phyloP scores from a whole-genome alignment of 129 eudicot genomes.

The Centaurea solstitialis region DNA sequence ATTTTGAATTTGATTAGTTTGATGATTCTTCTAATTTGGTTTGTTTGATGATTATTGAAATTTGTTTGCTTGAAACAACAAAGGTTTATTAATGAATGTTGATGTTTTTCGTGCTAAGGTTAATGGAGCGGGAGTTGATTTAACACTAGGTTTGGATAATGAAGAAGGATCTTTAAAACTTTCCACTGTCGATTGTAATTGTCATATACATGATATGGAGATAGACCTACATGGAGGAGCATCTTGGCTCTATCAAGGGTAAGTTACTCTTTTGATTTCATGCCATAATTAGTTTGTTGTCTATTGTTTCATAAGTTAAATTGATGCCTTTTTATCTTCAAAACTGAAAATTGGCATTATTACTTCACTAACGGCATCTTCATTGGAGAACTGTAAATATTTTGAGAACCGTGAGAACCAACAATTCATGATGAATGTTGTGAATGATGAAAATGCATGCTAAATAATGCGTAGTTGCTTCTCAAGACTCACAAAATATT shows the following conservation, averaged over 20 bases:
- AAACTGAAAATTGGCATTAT: not conserved
- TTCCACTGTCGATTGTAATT: slow-evolving; percentile 45
- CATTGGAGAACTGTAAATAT: not conserved
- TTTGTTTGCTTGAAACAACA: slow-evolving; percentile 1
- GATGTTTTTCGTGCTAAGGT: slow-evolving; percentile 45
- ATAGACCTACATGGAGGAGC: slow-evolving; percentile 62
- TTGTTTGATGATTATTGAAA: not conserved
- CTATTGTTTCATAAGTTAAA: not conserved
- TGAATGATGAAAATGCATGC: not conserved
- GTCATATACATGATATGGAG: slow-evolving; percentile 46
- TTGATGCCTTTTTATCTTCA: slow-evolving; percentile 3
- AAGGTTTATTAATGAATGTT: slow-evolving; percentile 27
- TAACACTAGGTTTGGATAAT: slow-evolving; percentile 45
- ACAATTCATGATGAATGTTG: not conserved
- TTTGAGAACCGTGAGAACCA: not conserved
- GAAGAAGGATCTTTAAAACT: slow-evolving; percentile 47
- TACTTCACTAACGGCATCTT: not conserved
- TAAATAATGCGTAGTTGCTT: not conserved
- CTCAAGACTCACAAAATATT: not conserved
- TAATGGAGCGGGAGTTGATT: slow-evolving; percentile 56
- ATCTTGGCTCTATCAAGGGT: slow-evolving; percentile 84
- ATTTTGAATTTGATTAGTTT: not conserved
- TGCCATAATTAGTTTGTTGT: not conserved
- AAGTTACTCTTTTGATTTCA: slow-evolving; percentile 7
- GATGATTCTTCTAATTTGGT: not conserved